Conservation (phyloP, 1,284 basidiomycete genomes). For the Apiotrichum mycotoxinovorans region DNA sequence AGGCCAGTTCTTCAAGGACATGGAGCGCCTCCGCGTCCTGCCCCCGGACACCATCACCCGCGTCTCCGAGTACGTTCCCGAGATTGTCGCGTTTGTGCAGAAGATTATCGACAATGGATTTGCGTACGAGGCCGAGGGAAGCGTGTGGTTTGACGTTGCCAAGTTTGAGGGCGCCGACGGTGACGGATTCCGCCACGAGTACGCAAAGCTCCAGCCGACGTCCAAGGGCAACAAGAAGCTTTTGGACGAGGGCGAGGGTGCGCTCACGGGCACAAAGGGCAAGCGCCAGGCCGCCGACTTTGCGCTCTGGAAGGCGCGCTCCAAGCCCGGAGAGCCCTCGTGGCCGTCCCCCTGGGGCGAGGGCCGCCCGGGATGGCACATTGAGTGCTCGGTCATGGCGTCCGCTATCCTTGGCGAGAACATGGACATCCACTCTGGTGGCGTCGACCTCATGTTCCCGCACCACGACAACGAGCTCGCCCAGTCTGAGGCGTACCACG, state of each 20-base stretch:
- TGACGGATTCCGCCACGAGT: slow-evolving; percentile 62
- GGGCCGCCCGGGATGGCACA: slow-evolving; percentile 99
- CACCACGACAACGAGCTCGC: slow-evolving; percentile 99
- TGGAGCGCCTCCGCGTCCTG: slow-evolving; percentile 79
- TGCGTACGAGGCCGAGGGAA: slow-evolving; percentile 82
- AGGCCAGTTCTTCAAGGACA: slow-evolving; percentile 83
- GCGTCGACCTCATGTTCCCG: slow-evolving; percentile 94
- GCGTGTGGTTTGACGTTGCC: slow-evolving; percentile 91
- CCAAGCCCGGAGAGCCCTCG: slow-evolving; percentile 94
- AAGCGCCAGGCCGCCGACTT: slow-evolving; percentile 70
- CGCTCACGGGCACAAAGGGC: slow-evolving; percentile 62
- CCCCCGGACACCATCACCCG: slow-evolving; percentile 88
- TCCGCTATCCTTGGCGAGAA: slow-evolving; percentile 83
- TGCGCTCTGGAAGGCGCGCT: slow-evolving; percentile 90
- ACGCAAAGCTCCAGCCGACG: slow-evolving; percentile 95
- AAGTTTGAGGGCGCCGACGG: slow-evolving; percentile 70
- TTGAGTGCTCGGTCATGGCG: slow-evolving; percentile 99
- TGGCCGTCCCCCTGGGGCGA: slow-evolving; percentile 96
- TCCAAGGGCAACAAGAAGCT: slow-evolving; percentile 88
- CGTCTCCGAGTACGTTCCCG: slow-evolving; percentile 95
- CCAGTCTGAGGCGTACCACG: slow-evolving; percentile 93
- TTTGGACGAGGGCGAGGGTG: slow-evolving; percentile 91
- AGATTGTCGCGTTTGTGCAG: slow-evolving; percentile 87
- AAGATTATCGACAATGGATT: slow-evolving; percentile 83
- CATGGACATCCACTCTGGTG: slow-evolving; percentile 98